phyloP scores from a whole-genome alignment of 2,329 filamentous ascomycete species.

The Phialocephala subalpina region DNA sequence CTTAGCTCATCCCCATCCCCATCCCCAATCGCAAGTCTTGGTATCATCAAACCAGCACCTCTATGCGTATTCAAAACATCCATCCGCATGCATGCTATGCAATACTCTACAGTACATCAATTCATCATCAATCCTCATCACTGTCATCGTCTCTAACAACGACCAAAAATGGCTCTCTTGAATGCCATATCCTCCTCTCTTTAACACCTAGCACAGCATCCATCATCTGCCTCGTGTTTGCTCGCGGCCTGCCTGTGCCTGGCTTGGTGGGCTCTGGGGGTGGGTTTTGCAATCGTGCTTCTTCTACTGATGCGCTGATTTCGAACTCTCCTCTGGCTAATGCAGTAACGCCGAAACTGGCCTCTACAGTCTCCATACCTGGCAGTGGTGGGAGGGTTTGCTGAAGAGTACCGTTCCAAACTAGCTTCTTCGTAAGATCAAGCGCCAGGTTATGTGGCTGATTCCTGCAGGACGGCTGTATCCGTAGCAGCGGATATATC shows the following conservation, averaged over 20 bases:
- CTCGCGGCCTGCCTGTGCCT: constrained; percentile 49
- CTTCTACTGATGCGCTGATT: constrained; percentile 81
- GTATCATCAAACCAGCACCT: constrained; percentile 6
- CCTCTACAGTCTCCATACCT: constrained; percentile 64
- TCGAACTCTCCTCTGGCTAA: constrained; percentile 86
- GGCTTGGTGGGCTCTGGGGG: constrained; percentile 39
- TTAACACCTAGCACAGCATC: constrained; percentile 65
- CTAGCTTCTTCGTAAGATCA: constrained; percentile 82
- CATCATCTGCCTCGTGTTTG: constrained; percentile 64
- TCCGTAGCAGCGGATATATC: constrained; percentile 75
- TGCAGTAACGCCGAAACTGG: constrained; percentile 75
- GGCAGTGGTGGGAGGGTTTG: constrained; percentile 70
- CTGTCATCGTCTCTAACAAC: constrained; percentile 56
- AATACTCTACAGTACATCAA: constrained; percentile 31
- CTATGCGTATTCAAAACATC: constrained; percentile 22
- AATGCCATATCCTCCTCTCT: constrained; percentile 72
- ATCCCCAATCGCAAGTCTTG: neutral
- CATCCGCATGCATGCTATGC: constrained; percentile 24
- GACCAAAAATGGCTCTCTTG: constrained; percentile 63
- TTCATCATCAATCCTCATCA: constrained; percentile 32
- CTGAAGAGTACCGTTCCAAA: constrained; percentile 87
- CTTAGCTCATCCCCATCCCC: neutral
- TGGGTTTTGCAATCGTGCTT: constrained; percentile 63
- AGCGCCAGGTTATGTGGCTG: constrained; percentile 71
- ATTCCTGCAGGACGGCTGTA: constrained; percentile 80